phyloP scores from a whole-genome alignment of 2,329 filamentous ascomycete species.

The Lasiodiplodia theobromae region DNA sequence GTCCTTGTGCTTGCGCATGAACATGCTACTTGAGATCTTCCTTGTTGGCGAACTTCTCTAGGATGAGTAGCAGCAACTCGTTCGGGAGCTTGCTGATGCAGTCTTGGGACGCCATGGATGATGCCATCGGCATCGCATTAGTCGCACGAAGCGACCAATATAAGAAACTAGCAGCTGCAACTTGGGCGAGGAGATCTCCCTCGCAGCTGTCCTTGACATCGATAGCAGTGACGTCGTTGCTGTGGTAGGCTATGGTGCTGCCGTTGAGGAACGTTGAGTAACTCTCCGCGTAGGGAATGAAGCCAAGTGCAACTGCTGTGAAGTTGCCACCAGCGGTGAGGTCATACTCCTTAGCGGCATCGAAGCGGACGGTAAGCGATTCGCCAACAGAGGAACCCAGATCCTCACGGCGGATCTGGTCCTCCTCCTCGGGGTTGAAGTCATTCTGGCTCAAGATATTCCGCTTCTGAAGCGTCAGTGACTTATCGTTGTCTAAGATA shows the following conservation, averaged over 20 bases:
- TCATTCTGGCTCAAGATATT: no score
- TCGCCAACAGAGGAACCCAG: slow-evolving; percentile 41
- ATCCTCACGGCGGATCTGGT: no score
- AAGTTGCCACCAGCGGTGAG: slow-evolving; percentile 60
- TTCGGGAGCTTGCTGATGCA: no score
- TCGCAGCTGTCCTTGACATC: slow-evolving; percentile 63
- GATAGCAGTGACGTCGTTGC: slow-evolving; percentile 60
- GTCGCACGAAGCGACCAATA: no score
- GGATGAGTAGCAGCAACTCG: no score
- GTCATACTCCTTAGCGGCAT: slow-evolving; percentile 64
- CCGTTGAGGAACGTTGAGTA: slow-evolving; percentile 63
- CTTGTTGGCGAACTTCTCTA: no score
- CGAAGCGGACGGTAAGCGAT: slow-evolving; percentile 61
- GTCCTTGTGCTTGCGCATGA: background rate
- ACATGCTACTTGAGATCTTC: no score
- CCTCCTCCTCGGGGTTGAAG: no score
- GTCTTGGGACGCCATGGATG: no score
- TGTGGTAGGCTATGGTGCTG: slow-evolving; percentile 60
- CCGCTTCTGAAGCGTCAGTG: no score
- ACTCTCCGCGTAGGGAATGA: slow-evolving; percentile 62
- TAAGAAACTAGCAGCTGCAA: slow-evolving; percentile 52
- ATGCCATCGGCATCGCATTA: no score
- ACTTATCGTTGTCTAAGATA: no score
- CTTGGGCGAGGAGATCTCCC: slow-evolving; percentile 52
- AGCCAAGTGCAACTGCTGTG: slow-evolving; percentile 63